Percentiles rank a stretch among this genome's conserved stretches.
Conservation (phyloP, 306 rosid species). For the Senna siamea region DNA sequence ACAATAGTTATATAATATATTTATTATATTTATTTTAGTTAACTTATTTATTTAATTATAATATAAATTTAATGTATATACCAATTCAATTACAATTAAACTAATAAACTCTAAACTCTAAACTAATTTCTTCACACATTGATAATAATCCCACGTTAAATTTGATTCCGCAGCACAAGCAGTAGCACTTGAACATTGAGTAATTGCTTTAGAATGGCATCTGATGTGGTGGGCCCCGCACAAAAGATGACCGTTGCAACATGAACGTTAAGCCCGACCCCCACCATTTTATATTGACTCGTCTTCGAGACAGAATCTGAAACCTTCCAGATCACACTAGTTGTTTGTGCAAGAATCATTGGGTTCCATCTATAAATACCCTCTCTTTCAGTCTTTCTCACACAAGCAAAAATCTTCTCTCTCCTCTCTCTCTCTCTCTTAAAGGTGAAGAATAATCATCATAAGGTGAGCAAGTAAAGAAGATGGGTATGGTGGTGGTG, state of each 20-base stretch:
- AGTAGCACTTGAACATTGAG: too few species aligned
- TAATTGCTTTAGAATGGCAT: not conserved
- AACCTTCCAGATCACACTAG: not conserved
- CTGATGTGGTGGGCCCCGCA: not conserved
- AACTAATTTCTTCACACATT: too few species aligned
- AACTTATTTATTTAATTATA: too few species aligned
- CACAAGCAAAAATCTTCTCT: not conserved
- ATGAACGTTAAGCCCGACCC: not conserved
- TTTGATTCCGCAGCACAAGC: too few species aligned
- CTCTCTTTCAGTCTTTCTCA: not conserved
- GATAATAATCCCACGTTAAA: too few species aligned
- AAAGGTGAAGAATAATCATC: too few species aligned
- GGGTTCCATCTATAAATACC: not conserved
- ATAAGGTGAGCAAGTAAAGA: not conserved
- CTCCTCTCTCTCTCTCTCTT: not conserved
- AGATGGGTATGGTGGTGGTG: conserved; percentile 91
- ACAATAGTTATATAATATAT: too few species aligned
- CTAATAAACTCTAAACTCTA: too few species aligned
- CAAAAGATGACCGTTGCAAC: conserved; percentile 1
- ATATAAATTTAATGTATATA: too few species aligned
- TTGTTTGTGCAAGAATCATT: too few species aligned
- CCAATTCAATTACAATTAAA: too few species aligned
- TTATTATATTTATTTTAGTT: too few species aligned
- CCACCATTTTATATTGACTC: not conserved
- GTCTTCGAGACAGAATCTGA: not conserved